Evolutionary conservation across 108 stramenopile species (phyloP), one percentile per base, ranked within the genome.

Genomic region (Cyclostephanos invisitatus): DNA sequence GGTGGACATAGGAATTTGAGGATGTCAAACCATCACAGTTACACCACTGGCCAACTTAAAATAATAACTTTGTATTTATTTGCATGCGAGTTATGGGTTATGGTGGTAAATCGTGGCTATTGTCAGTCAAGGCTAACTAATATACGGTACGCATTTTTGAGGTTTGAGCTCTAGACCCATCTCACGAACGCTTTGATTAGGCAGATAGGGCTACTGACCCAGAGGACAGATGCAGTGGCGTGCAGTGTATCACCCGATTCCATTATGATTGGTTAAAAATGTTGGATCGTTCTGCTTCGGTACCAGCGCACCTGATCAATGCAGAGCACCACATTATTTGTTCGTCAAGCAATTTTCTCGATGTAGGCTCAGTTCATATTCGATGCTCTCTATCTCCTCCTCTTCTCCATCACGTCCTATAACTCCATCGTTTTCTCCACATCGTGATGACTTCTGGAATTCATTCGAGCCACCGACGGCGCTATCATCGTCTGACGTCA

Each of bases 1-100:
- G 59, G n/a, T 79, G 70, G 70, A 51, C 60, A 42, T 44, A 22
- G 14, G 44, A 25, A 25, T 25, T 27, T 54, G 3, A 25, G 25
- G 12, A 40, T 11, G 0, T 8, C 11, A 46, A 46, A 3, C 7
- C 11, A 15, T 17, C 14, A 46, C 44, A 46, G 17, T 17, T 15
- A 46, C 14, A 46, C 15, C 44, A 46, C 0, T 46, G 17, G 14
- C 9, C 40, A 40, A 7, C 0, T 46, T 14, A 3, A 46, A 14
- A 46, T 32, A n/a, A 32, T 46, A 46, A 46, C 15, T 46, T 14
- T 46, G 14, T 46, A 15, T 46, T 3, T 15, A 46, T 15, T 46
- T 46, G 44, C 44, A 46, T 11, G 15, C 44, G 44, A 46, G 44
- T 11, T 46, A 46, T 46, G n/a, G n/a, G n/a, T n/a, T n/a, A n/a